A percentile compares a stretch with the other conserved stretches of the same genome.
Conservation (phyloP, 2,329 filamentous ascomycete genomes). For the Chalara sp. region DNA sequence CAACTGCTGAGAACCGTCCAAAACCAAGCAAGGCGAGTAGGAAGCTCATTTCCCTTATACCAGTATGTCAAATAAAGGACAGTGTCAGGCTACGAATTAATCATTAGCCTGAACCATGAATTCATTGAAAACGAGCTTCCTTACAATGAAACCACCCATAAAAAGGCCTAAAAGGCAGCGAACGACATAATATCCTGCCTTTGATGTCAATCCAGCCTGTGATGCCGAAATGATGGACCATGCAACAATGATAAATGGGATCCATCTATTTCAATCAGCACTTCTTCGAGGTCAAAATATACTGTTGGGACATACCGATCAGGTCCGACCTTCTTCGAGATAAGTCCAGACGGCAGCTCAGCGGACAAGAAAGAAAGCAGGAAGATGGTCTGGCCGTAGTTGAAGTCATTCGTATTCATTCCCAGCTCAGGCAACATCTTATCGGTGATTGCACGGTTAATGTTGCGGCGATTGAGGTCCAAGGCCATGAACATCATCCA, state of each 20-base stretch:
- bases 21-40: slow-evolving; percentile 60
- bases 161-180: slow-evolving; percentile 30
- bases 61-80: slow-evolving; percentile 68
- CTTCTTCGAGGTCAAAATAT: too few relatives aligned
- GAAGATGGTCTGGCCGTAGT: slow-evolving; percentile 30
- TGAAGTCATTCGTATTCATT: slow-evolving; percentile 36
- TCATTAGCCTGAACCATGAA: too few relatives aligned
- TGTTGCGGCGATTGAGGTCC: slow-evolving; percentile 53
- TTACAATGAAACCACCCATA: slow-evolving; percentile 22
- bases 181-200: slow-evolving; percentile 34
- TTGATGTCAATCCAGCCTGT: slow-evolving; percentile 37
- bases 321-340: slow-evolving; percentile 41
- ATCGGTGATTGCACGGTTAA: slow-evolving; percentile 51
- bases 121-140: too few relatives aligned
- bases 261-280: slow-evolving; percentile 28
- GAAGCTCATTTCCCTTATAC: slow-evolving; percentile 65
- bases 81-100: slow-evolving; percentile 38
- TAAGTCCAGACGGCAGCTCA: slow-evolving; percentile 41
- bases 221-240: slow-evolving; percentile 43
- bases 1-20: slow-evolving; percentile 55
- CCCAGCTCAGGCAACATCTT: slow-evolving; percentile 49
- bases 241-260: slow-evolving; percentile 42
- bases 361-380: slow-evolving; percentile 35
- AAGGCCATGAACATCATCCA: slow-evolving; percentile 56
- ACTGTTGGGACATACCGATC: slow-evolving; percentile 25